A percentile compares a stretch with the other conserved stretches of the same genome.
Evolutionary conservation across 2,329 filamentous ascomycete genomes (phyloP).

Genomic region (Lasiodiplodia sp.): DNA sequence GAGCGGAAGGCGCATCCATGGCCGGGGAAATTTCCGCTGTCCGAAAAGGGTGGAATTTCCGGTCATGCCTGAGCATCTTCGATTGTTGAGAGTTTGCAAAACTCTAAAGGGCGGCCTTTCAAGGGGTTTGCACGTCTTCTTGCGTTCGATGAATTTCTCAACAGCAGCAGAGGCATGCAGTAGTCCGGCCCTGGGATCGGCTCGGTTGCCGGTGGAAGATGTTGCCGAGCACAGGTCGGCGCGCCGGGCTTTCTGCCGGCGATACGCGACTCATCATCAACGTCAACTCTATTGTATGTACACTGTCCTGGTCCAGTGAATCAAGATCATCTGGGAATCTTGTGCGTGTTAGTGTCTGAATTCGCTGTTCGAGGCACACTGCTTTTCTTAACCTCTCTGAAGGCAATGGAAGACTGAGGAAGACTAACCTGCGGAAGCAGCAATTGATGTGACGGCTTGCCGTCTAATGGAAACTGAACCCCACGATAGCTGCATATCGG

Average conservation of each 20-base stretch:
- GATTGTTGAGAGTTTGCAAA: too few species aligned
- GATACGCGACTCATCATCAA: neutral
- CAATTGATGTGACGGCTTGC: slow-evolving; percentile 19
- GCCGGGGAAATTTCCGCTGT: too few species aligned
- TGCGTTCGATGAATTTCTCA: too few species aligned
- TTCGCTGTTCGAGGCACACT: neutral
- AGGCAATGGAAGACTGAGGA: neutral
- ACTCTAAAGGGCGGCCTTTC: too few species aligned
- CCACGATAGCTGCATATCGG: neutral
- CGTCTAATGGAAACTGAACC: slow-evolving; percentile 21
- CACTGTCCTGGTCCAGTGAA: neutral
- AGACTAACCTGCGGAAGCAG: neutral
- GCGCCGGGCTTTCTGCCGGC: neutral
- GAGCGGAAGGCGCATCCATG: too few species aligned
- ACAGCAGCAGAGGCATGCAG: too few species aligned
- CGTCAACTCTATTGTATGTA: neutral
- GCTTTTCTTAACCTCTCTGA: neutral
- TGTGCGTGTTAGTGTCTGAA: neutral
- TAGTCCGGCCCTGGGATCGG: too few species aligned
- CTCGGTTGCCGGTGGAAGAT: neutral
- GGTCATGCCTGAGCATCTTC: too few species aligned
- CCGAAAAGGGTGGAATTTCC: too few species aligned
- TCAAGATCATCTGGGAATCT: neutral
- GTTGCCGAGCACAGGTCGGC: neutral
- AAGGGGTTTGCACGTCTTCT: too few species aligned